phyloP scores from a whole-genome alignment of 768 basidiomycete genomes.

The Boletus subcaerulescens region DNA sequence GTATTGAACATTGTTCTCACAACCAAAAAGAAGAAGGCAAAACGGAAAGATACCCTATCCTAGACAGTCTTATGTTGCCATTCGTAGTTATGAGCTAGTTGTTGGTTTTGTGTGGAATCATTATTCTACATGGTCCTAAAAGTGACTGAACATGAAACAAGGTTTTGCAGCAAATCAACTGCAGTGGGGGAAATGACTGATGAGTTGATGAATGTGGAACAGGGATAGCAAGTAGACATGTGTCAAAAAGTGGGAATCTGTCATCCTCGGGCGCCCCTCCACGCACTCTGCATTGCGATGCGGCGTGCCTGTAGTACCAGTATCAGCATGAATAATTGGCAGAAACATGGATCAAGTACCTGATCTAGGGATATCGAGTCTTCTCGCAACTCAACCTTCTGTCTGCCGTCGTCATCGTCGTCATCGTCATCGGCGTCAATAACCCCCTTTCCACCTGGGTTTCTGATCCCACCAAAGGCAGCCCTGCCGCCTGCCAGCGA shows the following conservation, averaged over 20 bases:
- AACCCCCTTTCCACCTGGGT: slow-evolving; percentile 31
- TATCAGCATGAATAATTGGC: neutral
- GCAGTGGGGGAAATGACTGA: neutral
- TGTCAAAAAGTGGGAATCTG: slow-evolving; percentile 9
- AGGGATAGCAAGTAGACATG: slow-evolving; percentile 1
- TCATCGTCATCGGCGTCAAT: slow-evolving; percentile 75
- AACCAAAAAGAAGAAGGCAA: slow-evolving; percentile 22
- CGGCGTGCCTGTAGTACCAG: slow-evolving; percentile 58
- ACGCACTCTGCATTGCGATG: slow-evolving; percentile 88
- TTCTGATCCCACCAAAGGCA: slow-evolving; percentile 78
- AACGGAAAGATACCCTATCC: slow-evolving; percentile 18
- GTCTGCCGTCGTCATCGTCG: slow-evolving; percentile 60
- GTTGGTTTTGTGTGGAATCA: slow-evolving; percentile 10
- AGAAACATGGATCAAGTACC: slow-evolving; percentile 41
- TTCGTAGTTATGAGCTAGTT: slow-evolving; percentile 3
- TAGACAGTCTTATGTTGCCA: slow-evolving; percentile 1
- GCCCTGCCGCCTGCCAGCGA: slow-evolving; percentile 76
- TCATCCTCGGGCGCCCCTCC: slow-evolving; percentile 67
- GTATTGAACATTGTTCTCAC: neutral
- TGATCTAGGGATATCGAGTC: slow-evolving; percentile 92
- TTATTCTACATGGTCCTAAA: slow-evolving; percentile 29
- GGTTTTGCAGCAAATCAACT: slow-evolving; percentile 8
- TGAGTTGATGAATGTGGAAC: slow-evolving; percentile 1
- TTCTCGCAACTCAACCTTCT: slow-evolving; percentile 74
- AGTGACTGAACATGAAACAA: slow-evolving; percentile 12